These are phyloP conservation scores for Helotiales sp. DNA, from an alignment of 2,329 filamentous ascomycete genomes.

Conservation along the genomic window DNA sequence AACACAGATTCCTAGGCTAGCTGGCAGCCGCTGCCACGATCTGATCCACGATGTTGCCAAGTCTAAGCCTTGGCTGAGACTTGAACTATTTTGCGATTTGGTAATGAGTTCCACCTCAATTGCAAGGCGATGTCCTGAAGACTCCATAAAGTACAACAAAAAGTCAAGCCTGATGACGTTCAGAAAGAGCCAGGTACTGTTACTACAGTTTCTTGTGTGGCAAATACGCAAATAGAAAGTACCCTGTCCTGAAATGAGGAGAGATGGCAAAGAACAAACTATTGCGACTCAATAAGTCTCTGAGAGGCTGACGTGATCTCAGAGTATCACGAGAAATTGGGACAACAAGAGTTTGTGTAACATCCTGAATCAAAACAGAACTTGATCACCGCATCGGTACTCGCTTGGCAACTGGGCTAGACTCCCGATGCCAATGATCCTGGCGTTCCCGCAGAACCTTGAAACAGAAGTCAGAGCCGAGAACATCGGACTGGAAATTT, in stretches of 20 bases:
- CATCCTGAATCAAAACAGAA: neutral
- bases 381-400: conserved; percentile 6
- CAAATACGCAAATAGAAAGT: neutral
- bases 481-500: neutral
- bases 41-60: conserved; percentile 1
- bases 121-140: neutral
- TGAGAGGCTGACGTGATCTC: neutral
- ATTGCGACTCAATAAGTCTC: neutral
- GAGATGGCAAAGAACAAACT: neutral
- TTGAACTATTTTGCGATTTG: neutral
- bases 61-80: neutral
- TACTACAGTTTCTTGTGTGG: neutral
- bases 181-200: neutral
- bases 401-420: neutral
- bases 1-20: neutral
- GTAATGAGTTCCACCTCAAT: conserved; percentile 6
- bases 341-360: neutral
- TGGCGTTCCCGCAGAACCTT: neutral
- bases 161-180: neutral
- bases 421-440: neutral
- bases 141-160: neutral
- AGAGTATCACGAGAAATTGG: neutral
- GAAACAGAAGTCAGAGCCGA: neutral
- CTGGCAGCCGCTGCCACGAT: neutral
- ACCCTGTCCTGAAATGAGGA: neutral